Conservation (phyloP, 805 yeast genomes). For the Brettanomyces anomalus region DNA sequence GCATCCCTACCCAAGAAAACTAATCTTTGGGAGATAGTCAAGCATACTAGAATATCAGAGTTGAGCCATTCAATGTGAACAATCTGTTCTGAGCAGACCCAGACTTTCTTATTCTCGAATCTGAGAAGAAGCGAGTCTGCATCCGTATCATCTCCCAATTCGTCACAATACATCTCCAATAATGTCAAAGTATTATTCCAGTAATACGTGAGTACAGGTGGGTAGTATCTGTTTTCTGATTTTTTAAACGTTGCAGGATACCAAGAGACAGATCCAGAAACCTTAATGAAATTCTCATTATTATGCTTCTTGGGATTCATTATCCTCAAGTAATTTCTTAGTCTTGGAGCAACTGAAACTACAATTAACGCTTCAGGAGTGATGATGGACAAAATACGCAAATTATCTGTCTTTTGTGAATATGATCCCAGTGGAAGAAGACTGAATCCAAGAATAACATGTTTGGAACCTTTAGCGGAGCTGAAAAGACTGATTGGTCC, state of each 20-base stretch:
- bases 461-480: too few species aligned
- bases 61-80: conserved; percentile 52
- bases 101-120: conserved; percentile 33
- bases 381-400: conserved; percentile 54
- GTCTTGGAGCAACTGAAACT: conserved; percentile 43
- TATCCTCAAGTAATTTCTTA: conserved; percentile 44
- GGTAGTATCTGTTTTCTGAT: conserved; percentile 16
- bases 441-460: conserved; percentile 30
- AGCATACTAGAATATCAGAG: conserved; percentile 27
- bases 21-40: conserved; percentile 39
- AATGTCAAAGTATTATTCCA: conserved; percentile 58
- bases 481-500: too few species aligned
- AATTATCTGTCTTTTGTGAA: conserved; percentile 42
- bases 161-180: conserved; percentile 36
- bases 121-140: conserved; percentile 19
- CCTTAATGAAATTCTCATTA: conserved; percentile 4
- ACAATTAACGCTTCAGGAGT: conserved; percentile 42
- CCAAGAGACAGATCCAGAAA: conserved; percentile 51
- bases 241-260: conserved; percentile 39
- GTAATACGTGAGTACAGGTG: conserved; percentile 52
- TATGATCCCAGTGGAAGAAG: conserved; percentile 55
- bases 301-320: conserved; percentile 34
- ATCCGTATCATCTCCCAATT: conserved; percentile 17
- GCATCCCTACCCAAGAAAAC: conserved; percentile 30
- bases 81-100: conserved; percentile 39